Evolutionary conservation across 169 alveolate species (phyloP), one percentile per base, ranked within the genome.

Genomic region (Cyclospora cayetanensis): DNA sequence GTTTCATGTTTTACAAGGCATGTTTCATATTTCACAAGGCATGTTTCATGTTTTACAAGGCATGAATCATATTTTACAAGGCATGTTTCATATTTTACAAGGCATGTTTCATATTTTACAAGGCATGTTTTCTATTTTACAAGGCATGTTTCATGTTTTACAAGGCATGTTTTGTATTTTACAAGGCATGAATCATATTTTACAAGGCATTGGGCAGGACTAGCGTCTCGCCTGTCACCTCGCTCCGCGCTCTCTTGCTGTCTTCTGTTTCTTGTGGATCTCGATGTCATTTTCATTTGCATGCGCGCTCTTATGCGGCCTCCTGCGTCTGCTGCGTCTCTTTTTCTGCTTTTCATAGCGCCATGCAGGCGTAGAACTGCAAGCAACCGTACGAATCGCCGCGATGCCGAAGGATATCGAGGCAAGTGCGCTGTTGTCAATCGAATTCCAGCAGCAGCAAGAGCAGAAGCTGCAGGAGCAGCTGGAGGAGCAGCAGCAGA

Each of bases 401-500:
- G 52, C 83, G 12, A 72, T 72, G 83, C 83, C 83, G 15, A 34
- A 55, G 18, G 83, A 72, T 55, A 15, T 72, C 18, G 83, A 72
- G 27, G 83, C 83, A 22, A 72, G 83, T 39, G 83, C 83, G 9
- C 83, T 72, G 50, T 55, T 72, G n/a, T 72, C 83, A 11, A 35
- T 52, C 15, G 83, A 72, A 55, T 72, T 72, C 53, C 55, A 72
- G 83, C 83, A 35, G 83, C 83, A 72, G 83, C 83, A 72, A 55
- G 35, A 12, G 52, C 83, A 35, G 83, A 34, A 72, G 83, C 55
- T 37, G 60, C 60, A 72, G 55, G 46, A 72, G 83, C 74, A 60
- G 74, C 46, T 27, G 31, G 46, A 37, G 55, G 46, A 72, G 55
- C 4, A 11, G 50, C 83, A 72, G 83, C 55, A 72, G 55, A 65